Percentiles rank a stretch among this genome's conserved stretches.
phyloP scores from a whole-genome alignment of 1,139 yeast genomes.

The Taiozyma onychis region DNA sequence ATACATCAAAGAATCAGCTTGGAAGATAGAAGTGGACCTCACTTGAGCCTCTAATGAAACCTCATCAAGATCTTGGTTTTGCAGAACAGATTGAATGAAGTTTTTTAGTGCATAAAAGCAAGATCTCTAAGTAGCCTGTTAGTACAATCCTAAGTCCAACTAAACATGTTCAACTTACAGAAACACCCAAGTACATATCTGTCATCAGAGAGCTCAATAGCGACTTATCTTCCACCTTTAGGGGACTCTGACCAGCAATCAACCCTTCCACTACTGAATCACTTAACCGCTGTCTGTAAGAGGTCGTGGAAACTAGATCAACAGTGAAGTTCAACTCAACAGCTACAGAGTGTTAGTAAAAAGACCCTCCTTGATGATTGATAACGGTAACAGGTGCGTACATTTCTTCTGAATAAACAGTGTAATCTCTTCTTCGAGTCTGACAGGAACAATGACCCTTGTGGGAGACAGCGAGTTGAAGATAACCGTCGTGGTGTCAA shows the following conservation, averaged over 20 bases:
- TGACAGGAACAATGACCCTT: conserved; percentile 1
- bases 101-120: neutral
- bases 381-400: neutral
- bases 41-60: neutral
- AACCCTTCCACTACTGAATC: neutral
- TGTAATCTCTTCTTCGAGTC: conserved; percentile 1
- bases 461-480: conserved; percentile 1
- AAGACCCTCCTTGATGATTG: neutral
- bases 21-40: neutral
- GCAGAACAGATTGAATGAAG: neutral
- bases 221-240: neutral
- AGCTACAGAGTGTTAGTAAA: neutral
- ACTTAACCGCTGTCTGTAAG: neutral
- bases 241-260: neutral
- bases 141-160: neutral
- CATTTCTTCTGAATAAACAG: neutral
- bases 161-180: neutral
- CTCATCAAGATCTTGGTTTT: neutral
- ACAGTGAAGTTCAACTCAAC: conserved; percentile 3
- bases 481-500: neutral
- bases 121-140: neutral
- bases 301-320: conserved; percentile 2
- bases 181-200: neutral
- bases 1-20: conserved; percentile 4
- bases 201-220: neutral